phyloP scores from a whole-genome alignment of 129 eudicot genomes.

The Flaveria sonorensis region DNA sequence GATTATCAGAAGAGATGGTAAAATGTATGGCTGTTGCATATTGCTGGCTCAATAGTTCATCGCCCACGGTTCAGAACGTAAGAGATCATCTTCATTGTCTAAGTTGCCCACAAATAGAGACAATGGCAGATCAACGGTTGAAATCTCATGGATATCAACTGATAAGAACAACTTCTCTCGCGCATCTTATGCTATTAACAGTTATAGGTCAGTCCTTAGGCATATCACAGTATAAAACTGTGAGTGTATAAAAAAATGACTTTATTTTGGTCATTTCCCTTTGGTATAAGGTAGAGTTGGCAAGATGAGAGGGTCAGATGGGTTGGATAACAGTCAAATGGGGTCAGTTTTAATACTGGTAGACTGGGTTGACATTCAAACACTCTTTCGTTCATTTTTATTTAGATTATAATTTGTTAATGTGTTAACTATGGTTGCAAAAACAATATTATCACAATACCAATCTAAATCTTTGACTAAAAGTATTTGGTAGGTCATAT shows the following conservation, averaged over 20 bases:
- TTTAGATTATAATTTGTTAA: background rate
- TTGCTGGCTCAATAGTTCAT: conserved; percentile 66
- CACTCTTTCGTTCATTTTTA: background rate
- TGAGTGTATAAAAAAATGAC: background rate
- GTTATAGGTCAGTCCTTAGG: conserved; percentile 54
- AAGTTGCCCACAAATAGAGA: conserved; percentile 49
- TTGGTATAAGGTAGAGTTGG: conserved; percentile 4
- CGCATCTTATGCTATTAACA: conserved; percentile 77
- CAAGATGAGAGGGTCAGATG: background rate
- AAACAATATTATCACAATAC: background rate
- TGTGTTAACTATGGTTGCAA: background rate
- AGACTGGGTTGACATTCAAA: background rate
- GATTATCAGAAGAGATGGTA: conserved; percentile 84
- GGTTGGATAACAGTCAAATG: background rate
- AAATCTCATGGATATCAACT: conserved; percentile 70
- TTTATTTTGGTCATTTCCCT: background rate
- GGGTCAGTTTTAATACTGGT: background rate
- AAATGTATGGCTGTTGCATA: conserved; percentile 92
- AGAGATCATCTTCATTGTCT: conserved; percentile 42
- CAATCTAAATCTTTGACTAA: background rate
- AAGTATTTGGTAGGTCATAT: background rate
- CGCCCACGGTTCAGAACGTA: conserved; percentile 46
- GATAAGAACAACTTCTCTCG: conserved; percentile 65
- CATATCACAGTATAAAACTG: background rate
- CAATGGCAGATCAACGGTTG: conserved; percentile 51